phyloP scores from a whole-genome alignment of 768 basidiomycete genomes.

The Tricholoma sp. region DNA sequence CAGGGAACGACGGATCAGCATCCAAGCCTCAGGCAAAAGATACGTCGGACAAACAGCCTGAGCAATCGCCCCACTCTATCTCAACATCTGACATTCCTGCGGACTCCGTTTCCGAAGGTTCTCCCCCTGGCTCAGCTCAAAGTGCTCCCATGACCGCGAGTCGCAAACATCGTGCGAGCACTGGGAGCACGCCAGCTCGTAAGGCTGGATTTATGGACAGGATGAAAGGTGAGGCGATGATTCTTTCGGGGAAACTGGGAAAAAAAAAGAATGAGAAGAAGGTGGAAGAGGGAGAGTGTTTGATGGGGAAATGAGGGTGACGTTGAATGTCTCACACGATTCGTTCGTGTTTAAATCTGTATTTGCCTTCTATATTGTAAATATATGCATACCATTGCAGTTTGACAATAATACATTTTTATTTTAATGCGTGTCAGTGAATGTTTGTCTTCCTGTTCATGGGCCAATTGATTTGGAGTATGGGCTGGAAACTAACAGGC shows the following conservation, averaged over 20 bases:
- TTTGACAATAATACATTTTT: too few relatives aligned
- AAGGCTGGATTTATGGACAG: conserved; percentile 29
- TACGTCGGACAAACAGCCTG: not conserved
- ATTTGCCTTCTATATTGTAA: not conserved
- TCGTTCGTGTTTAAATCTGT: not conserved
- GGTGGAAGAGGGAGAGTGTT: conserved; percentile 29
- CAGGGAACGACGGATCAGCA: not conserved
- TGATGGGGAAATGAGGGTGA: not conserved
- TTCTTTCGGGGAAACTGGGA: conserved; percentile 30
- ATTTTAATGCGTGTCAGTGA: too few relatives aligned
- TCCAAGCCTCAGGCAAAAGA: not conserved
- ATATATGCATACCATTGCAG: too few relatives aligned
- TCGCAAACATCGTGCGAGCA: conserved; percentile 3
- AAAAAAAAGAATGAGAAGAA: conserved; percentile 29
- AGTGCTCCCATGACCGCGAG: not conserved
- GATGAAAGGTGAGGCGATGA: conserved; percentile 34
- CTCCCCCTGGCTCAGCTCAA: too few relatives aligned
- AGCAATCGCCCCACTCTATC: not conserved
- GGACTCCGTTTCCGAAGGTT: not conserved
- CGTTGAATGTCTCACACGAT: not conserved
- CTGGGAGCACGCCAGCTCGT: conserved; percentile 3
- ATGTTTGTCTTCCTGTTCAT: too few relatives aligned
- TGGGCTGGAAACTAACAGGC: too few relatives aligned
- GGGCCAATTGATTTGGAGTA: too few relatives aligned
- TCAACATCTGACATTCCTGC: not conserved